A percentile compares a stretch with the other conserved stretches of the same genome.
Conservation (phyloP, 331 rosid species). For the Rosa hybrid region DNA sequence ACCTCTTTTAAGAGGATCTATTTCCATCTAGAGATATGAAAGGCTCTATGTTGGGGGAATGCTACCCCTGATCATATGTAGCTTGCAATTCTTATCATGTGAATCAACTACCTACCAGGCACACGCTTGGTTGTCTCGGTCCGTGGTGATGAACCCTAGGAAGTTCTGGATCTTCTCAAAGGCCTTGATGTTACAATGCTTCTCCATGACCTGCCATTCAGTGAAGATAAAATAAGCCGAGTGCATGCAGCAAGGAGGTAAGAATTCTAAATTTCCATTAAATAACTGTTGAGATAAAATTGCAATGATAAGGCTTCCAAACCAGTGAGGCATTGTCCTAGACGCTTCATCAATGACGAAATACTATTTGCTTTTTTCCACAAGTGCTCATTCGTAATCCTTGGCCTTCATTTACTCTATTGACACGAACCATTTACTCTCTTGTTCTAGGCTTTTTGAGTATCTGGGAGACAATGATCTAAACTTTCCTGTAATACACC, state of each 20-base stretch:
- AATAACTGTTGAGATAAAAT: not conserved
- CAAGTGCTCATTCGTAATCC: not conserved
- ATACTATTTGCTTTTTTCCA: not conserved
- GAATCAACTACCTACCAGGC: constrained; percentile 46
- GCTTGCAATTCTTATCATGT: constrained; percentile 14
- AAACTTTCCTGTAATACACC: constrained; percentile 87
- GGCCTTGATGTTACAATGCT: constrained; percentile 78
- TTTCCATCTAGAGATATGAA: not conserved
- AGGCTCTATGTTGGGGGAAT: not conserved
- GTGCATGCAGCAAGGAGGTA: constrained; percentile 97
- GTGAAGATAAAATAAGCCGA: constrained; percentile 73
- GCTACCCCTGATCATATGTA: not conserved
- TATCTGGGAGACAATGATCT: constrained; percentile 70
- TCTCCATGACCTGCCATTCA: constrained; percentile 79
- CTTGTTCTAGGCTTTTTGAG: constrained; percentile 68
- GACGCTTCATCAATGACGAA: not conserved
- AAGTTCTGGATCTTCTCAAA: constrained; percentile 77
- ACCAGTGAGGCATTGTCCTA: not conserved
- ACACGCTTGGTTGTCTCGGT: constrained; percentile 87
- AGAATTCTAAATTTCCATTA: not conserved
- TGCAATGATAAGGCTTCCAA: not conserved
- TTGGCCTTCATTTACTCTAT: not conserved
- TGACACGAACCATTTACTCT: not conserved
- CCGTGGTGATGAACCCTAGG: constrained; percentile 82
- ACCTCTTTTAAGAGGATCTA: not conserved